Base-by-base conservation (phyloP, 1,284 basidiomycete genomes). In the Schizophyllum amplum region DNA sequence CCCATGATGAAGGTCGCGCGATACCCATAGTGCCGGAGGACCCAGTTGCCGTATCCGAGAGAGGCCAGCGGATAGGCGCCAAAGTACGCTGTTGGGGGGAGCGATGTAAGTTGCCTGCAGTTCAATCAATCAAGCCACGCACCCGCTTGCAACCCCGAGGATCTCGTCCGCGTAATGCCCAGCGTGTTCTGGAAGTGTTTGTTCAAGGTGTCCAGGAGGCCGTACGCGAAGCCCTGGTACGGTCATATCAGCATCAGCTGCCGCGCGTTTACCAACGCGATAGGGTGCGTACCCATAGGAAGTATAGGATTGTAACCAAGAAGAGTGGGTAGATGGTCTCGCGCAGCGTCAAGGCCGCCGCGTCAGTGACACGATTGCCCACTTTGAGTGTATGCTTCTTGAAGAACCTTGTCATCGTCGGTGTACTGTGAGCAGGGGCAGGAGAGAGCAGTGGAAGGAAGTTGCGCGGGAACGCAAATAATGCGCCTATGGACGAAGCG, bases 191-290 rank as follows among this genome's bases (percentile, higher is more conserved):
- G 90, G 70, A 92, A 91, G 67, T 91, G 87, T 55, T 87, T 82
- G 72, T 91, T 91, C 57, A 93, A 77, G 27, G 92, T 90, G 70
- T 94, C 92, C 61, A 94, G 85, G 54, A 93, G 81, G 48, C 87
- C 87, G 63, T 90, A 88, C 1, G 87, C 83, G 67, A 90, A 90
- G 81, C 87, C 80, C 76, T 78, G 55, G n/a, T 4, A 21, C 22
- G 26, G 52, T 57, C 11, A 53, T 54, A 47, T 26, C 24, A 50
- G 49, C 2, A 22, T 48, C n/a, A 24, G 27, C 22, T 47, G 26
- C 21, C 7, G 24, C 24, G 54, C 25, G n/a, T 54, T 49, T 46
- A 15, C 23, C 5, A 13, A 47, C 5, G n/a, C 47, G n/a, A n/a
- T n/a, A 52, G 24, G 57, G n/a, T 33, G 57, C 58, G 24, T 52